Percentiles rank a stretch among this genome's conserved stretches.
These are phyloP conservation scores for Xylaria sp. DNA, from an alignment of 2,329 filamentous ascomycete genomes.

Conservation along the genomic window DNA sequence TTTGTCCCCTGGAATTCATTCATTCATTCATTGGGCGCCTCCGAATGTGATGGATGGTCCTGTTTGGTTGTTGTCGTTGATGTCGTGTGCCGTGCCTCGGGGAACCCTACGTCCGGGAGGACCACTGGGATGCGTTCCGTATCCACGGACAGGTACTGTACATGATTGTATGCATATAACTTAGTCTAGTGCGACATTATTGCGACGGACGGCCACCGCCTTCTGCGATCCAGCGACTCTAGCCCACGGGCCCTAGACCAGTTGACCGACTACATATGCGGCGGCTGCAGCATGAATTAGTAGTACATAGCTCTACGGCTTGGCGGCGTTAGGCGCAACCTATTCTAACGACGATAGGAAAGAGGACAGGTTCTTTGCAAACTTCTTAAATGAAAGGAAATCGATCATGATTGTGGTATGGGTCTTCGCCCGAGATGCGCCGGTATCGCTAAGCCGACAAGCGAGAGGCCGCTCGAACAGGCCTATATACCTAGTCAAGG, in stretches of 20 bases:
- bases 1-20: neutral
- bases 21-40: conserved; percentile 8
- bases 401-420: conserved; percentile 13
- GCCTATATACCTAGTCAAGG: neutral
- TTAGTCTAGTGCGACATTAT: conserved; percentile 7
- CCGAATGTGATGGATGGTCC: conserved; percentile 4
- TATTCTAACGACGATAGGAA: neutral
- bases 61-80: neutral
- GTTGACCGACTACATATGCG: conserved; percentile 8
- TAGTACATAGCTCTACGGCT: neutral
- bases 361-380: conserved; percentile 3
- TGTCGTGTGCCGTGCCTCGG: conserved; percentile 10
- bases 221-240: neutral
- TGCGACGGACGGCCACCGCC: neutral
- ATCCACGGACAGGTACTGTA: conserved; percentile 19
- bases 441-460: conserved; percentile 28
- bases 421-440: conserved; percentile 16
- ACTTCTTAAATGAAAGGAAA: neutral
- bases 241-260: neutral
- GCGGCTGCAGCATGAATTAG: neutral
- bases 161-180: conserved; percentile 17
- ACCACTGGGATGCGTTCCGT: conserved; percentile 14
- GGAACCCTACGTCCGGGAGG: conserved; percentile 13
- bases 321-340: conserved; percentile 2
- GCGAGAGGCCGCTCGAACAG: conserved; percentile 11